Evolutionary conservation across 164 flowering plant species (phyloP), one percentile per base, ranked within the genome.

Genomic region (Annona squamosa): DNA sequence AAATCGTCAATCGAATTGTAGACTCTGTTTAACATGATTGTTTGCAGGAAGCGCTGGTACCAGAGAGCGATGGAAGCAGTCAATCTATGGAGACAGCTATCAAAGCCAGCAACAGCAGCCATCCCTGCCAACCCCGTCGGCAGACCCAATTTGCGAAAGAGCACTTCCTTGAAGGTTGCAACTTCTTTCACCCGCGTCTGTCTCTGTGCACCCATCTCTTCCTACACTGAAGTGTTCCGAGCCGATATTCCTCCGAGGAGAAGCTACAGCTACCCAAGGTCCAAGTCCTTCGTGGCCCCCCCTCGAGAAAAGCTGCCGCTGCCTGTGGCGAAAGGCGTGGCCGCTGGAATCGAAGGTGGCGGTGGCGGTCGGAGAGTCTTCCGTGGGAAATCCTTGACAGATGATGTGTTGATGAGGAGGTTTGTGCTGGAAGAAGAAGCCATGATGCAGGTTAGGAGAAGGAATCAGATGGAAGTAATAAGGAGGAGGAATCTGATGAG

Each of bases 401-500:
- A 94, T 70, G 92, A 94, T 79, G 94, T 86, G 4, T 71, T 90
- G 67, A 94, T 94, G 97, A 87, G 92, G 71, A 87, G 97, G 71
- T 94, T 94, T 82, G 96, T 94, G n/a, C 78, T 85, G 74, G 96
- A 89, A 78, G 98, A 92, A 67, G 94, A 90, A 73, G 91, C 97
- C 45, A 90, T 91, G 98, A 86, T 88, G 88, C 90, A 91, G 74
- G 73, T 82, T 4, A 86, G 90, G 63, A 87, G 88, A 74, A 86
- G 88, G 37, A 91, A 91, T 76, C 83, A 90, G 72, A 90, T 93
- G 95, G 97, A 93, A 79, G 84, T 90, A 12, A 86, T 91, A 66
- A 86, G 89, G 88, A 91, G 72, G 71, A 88, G 93, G 68, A 85
- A 73, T 71, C 63, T 75, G 7, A 70, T 82, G 78, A 86, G 89